Evolutionary conservation across 2,329 filamentous ascomycete genomes (phyloP).

Genomic region (Pyrenochaeta sp.): DNA sequence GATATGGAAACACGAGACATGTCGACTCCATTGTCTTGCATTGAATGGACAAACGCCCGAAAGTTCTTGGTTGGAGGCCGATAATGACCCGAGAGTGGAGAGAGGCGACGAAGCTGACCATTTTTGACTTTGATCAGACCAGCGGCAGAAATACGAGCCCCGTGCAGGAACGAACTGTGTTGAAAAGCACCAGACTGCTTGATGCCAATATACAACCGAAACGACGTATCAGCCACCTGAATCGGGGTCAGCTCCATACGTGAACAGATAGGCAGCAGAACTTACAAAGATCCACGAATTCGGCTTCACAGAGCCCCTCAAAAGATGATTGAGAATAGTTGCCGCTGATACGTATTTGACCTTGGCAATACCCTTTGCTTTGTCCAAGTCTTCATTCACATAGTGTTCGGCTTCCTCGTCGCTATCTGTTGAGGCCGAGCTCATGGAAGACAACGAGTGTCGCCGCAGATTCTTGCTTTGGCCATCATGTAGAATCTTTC

Average conservation of each 20-base stretch:
- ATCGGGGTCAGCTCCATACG: background rate
- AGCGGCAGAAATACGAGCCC: conserved; percentile 79
- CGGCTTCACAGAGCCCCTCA: conserved; percentile 80
- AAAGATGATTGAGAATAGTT: conserved; percentile 78
- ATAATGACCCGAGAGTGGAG: conserved; percentile 77
- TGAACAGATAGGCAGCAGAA: background rate
- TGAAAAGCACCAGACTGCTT: conserved; percentile 90
- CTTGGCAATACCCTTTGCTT: conserved; percentile 67
- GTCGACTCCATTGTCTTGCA: conserved; percentile 78
- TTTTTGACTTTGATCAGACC: conserved; percentile 86
- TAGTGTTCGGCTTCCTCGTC: conserved; percentile 70
- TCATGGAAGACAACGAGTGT: conserved; percentile 32
- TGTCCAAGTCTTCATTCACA: conserved; percentile 67
- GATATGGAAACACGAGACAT: conserved; percentile 80
- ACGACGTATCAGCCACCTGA: conserved; percentile 76
- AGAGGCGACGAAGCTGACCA: conserved; percentile 76
- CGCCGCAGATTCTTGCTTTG: conserved; percentile 30
- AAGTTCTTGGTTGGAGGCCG: conserved; percentile 85
- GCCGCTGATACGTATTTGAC: conserved; percentile 73
- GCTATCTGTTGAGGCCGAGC: conserved; percentile 55
- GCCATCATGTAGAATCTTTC: conserved; percentile 29
- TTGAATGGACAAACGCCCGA: conserved; percentile 75
- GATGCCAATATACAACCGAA: conserved; percentile 87
- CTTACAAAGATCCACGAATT: conserved; percentile 90
- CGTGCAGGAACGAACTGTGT: conserved; percentile 88